Evolutionary conservation across 2,329 filamentous ascomycete species (phyloP).

Genomic region (Akanthomyces lecanii): DNA sequence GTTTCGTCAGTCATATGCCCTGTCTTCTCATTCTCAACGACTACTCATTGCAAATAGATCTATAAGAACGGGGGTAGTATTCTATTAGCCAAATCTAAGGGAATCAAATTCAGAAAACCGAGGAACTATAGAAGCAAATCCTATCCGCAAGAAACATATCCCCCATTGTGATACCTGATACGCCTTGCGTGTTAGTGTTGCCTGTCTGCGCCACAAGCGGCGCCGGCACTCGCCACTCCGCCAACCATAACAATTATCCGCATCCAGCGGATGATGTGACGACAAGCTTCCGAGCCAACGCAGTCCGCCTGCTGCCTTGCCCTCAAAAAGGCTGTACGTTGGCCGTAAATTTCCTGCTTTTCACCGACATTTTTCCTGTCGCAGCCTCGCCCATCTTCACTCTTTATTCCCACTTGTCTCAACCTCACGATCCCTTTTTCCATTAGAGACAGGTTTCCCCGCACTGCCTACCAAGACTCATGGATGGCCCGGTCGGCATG

Average conservation of each 20-base stretch:
- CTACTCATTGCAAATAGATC: too few species aligned
- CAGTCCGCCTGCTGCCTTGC: constrained; percentile 13
- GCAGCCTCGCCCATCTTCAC: not conserved
- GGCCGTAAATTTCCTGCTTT: not conserved
- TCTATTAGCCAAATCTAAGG: too few species aligned
- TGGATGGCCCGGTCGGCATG: constrained; percentile 44
- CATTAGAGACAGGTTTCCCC: not conserved
- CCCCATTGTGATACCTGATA: too few species aligned
- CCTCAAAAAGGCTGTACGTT: not conserved
- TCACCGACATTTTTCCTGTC: not conserved
- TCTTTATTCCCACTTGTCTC: not conserved
- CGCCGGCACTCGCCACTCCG: constrained; percentile 9
- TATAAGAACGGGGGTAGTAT: too few species aligned
- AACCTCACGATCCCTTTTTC: not conserved
- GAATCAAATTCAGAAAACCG: too few species aligned
- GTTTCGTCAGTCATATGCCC: too few species aligned
- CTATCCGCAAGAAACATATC: too few species aligned
- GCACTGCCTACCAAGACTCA: not conserved
- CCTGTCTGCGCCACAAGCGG: constrained; percentile 11
- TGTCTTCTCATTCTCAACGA: too few species aligned
- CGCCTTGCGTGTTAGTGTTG: not conserved
- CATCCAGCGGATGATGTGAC: not conserved
- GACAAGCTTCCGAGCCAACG: constrained; percentile 2
- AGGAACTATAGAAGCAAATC: too few species aligned
- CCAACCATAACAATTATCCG: not conserved